Base-by-base conservation (phyloP, 2,329 filamentous ascomycete species). In the Salinomyces thailandicus region DNA sequence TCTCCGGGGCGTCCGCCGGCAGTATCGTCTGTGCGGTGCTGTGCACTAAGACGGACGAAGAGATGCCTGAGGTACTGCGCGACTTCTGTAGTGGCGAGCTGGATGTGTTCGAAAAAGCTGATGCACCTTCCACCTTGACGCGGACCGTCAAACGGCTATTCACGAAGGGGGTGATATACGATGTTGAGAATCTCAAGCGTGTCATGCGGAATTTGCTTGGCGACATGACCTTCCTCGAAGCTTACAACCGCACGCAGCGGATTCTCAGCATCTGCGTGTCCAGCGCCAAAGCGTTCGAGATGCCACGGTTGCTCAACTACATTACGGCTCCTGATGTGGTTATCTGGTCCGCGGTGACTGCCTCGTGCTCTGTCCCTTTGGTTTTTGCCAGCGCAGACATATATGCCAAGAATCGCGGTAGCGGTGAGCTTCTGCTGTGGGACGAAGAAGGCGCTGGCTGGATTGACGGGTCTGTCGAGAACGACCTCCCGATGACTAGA, bases 181-280 rank as follows among this genome's bases (percentile, higher is more conserved):
- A 95, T 56, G 76, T 85, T 3, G 76, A 72, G 26, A 79, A 93
- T 5, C 63, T 96, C 31, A 85, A 93, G 54, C 76, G 87, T 39
- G 89, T 85, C 48, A 81, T 95, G 11, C 73, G 81, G 38, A 77
- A 79, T 11, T 93, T 94, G 47, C 77, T 94, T 5, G 86, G 86
- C 24, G 84, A 95, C 50, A 80, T 94, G 51, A 96, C 89, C 0
- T 96, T 96, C 49, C 84, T 89, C 53, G 89, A 96, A 63, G 91
- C 91, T 2, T 96, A 93, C 58, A 79, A 93, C 60, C 76, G 87
- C 32, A 96, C 91, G 0, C 91, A 91, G 0, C 75, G 86, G 40
- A 87, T 95, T 43, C 74, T 94, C 53, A 96, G 95, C 57, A 94
- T 96, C 24, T 87, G 84, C 40, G 87, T 96, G 5, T 94, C 87